Conservation (phyloP, 2,329 filamentous ascomycete species). For the Chrysosporium keratinophilum region DNA sequence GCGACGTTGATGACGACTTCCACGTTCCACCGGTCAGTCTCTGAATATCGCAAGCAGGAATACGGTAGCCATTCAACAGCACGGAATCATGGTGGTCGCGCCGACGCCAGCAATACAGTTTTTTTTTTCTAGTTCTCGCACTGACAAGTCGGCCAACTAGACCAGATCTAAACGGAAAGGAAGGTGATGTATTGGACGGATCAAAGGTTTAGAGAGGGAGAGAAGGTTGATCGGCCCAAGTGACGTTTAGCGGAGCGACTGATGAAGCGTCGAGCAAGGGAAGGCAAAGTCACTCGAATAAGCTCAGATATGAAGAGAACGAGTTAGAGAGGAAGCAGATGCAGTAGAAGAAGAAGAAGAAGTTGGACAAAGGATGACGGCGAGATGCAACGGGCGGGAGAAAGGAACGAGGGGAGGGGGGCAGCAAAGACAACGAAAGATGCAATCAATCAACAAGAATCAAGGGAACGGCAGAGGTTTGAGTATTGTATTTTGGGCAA, state of each 20-base stretch:
- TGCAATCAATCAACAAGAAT: not conserved
- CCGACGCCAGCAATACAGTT: slow-evolving; percentile 1
- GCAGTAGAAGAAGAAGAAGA: not conserved
- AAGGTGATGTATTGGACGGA: not conserved
- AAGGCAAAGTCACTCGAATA: not conserved
- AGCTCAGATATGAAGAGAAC: not conserved
- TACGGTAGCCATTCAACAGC: slow-evolving; percentile 10
- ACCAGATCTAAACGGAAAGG: slow-evolving; percentile 4
- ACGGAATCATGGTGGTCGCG: slow-evolving; percentile 9
- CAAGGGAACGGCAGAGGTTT: not conserved
- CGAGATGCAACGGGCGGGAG: not conserved
- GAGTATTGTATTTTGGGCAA: slow-evolving; percentile 1
- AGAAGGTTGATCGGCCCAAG: not conserved
- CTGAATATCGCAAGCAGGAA: slow-evolving; percentile 1
- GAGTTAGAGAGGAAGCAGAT: not conserved
- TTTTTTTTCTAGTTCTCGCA: not conserved
- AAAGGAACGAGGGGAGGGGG: not conserved
- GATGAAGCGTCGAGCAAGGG: not conserved
- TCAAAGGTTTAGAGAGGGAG: not conserved
- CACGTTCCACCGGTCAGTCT: slow-evolving; percentile 12
- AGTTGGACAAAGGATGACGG: not conserved
- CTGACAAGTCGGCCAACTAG: slow-evolving; percentile 7
- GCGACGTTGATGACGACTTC: slow-evolving; percentile 12
- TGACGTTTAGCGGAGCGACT: not conserved
- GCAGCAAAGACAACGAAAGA: not conserved